Base-by-base conservation (phyloP, 2,329 filamentous ascomycete species). In the Fusarium metavorans region DNA sequence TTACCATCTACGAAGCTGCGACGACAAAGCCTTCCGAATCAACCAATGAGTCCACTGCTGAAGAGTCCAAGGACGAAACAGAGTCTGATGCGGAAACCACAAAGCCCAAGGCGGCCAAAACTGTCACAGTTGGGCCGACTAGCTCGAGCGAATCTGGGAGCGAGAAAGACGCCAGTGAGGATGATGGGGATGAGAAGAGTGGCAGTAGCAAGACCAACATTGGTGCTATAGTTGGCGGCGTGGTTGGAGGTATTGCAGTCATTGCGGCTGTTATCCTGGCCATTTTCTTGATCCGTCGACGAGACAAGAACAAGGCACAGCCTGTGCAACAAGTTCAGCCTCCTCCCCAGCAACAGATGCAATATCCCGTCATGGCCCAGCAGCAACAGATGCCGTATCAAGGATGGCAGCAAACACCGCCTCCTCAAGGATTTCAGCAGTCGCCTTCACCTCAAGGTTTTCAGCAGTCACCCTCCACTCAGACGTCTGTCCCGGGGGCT, bases 201-300 rank as follows among this genome's bases (percentile, higher is more conserved):
- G 10, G 25, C 4, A 30, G 57, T 8, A 45, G n/a, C 10, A 50
- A 48, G 18, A 59, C 27, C 18, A 41, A 63, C 41, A 30, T 56
- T 25, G 72, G 72, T 11, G 72, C 72, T 7, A 75, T 75, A 3
- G 72, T 41, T 32, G 72, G 69, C 3, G 72, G 72, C n/a, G 72
- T 70, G 8, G 59, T 75, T 32, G 72, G 72, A 52, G 72, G 72
- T 5, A 27, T 75, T 7, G 69, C 61, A 0, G 25, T 69, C 37
- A 62, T 75, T 10, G 69, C 68, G 2, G 25, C 50, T 23, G 41
- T 73, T 2, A 56, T 58, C 16, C 58, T 75, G 11, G 39, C 13
- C 32, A 45, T 75, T 18, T 50, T 75, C 56, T 64, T 70, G 34
- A 70, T 75, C 37, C 66, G 56, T n/a, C 72, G 72, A n/a, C 45